Conservation (phyloP, 2,329 filamentous ascomycete genomes). For the Monosporascus sp. region DNA sequence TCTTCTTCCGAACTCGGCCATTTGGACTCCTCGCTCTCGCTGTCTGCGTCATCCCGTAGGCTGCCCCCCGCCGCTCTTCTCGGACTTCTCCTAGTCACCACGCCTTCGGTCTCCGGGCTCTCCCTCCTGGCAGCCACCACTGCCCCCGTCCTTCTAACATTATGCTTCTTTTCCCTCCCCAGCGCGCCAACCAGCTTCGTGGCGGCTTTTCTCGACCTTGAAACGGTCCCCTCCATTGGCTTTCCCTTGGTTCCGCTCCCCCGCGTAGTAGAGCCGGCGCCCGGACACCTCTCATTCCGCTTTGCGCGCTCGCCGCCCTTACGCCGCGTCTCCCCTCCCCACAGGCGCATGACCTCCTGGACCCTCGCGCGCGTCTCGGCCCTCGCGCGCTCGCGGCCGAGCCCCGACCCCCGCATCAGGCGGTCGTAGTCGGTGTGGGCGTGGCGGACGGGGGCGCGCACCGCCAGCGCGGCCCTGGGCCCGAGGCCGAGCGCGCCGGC, state of each 20-base stretch:
- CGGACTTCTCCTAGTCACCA: not conserved
- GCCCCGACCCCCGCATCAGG: conserved; percentile 21
- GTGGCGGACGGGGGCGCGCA: conserved; percentile 45
- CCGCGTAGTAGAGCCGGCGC: not conserved
- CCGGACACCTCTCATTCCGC: not conserved
- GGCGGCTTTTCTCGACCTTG: not conserved
- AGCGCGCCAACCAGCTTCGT: not conserved
- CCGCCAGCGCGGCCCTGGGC: conserved; percentile 39
- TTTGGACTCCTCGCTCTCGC: not conserved
- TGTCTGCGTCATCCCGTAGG: not conserved
- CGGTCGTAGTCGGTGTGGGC: conserved; percentile 41
- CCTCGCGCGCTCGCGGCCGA: conserved; percentile 3
- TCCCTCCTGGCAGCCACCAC: not conserved
- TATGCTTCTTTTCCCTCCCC: not conserved
- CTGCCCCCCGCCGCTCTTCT: not conserved
- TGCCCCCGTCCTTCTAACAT: not conserved
- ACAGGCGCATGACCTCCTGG: conserved; percentile 4
- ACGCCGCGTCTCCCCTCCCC: conserved; percentile 2
- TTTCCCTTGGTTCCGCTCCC: not conserved
- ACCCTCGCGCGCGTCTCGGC: not conserved
- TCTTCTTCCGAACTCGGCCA: not conserved
- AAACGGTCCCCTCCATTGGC: not conserved
- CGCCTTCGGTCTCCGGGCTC: not conserved
- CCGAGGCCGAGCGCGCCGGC: conserved; percentile 32
- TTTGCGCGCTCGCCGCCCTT: not conserved